Conservation (phyloP, 805 yeast species). For the Candida chilensis region DNA sequence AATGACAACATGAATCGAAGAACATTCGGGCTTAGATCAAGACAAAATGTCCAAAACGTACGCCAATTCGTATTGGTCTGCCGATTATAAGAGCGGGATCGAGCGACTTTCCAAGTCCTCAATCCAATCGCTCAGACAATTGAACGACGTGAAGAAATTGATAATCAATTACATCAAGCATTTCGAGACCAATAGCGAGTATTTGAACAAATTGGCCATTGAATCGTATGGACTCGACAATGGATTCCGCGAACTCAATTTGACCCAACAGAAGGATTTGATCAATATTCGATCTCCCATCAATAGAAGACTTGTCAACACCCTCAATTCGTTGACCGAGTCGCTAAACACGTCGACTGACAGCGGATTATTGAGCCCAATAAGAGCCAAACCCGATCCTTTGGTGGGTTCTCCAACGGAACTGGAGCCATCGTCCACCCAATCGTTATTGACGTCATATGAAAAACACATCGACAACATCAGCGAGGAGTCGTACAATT, state of each 20-base stretch:
- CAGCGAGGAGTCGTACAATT: constrained; percentile 12
- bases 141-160: constrained; percentile 28
- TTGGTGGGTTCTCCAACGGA: background rate
- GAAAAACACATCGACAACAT: constrained; percentile 11
- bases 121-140: constrained; percentile 20
- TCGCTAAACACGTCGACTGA: background rate
- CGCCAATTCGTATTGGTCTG: constrained; percentile 29
- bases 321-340: background rate
- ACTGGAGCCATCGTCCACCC: background rate
- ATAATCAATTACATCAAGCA: constrained; percentile 25
- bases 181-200: constrained; percentile 23
- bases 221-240: constrained; percentile 13
- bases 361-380: background rate
- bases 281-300: background rate
- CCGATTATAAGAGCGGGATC: constrained; percentile 28
- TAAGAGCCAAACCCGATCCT: background rate
- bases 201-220: constrained; percentile 15
- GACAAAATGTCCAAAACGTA: constrained; percentile 7
- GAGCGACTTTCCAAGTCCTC: constrained; percentile 19
- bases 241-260: constrained; percentile 6
- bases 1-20: too few species aligned
- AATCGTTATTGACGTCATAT: constrained; percentile 2
- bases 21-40: too few species aligned
- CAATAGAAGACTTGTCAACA: background rate
- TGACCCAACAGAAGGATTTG: background rate